A percentile compares a stretch with the other conserved stretches of the same genome.
Evolutionary conservation across 2,329 filamentous ascomycete genomes (phyloP).

Genomic region (Chrysoporthe austroafricana): DNA sequence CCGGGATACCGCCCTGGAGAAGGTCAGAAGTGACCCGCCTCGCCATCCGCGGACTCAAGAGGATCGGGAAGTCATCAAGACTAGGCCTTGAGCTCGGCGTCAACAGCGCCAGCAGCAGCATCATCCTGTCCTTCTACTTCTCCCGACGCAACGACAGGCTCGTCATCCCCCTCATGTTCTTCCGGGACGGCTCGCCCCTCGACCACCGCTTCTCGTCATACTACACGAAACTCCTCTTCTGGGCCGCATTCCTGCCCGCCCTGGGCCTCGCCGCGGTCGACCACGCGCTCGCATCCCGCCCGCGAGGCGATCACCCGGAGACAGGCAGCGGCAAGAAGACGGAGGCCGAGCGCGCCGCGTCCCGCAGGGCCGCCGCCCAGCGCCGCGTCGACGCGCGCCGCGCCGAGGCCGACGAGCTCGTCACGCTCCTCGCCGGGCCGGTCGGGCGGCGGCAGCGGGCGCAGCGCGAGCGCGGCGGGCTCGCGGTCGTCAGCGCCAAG

Average conservation of each 20-base stretch:
- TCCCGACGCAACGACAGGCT: constrained; percentile 45
- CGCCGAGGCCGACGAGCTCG: constrained; percentile 50
- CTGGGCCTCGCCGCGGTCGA: constrained; percentile 44
- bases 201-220: neutral
- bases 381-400: constrained; percentile 41
- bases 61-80: constrained; percentile 45
- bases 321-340: neutral
- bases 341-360: neutral
- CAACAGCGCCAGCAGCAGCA: constrained; percentile 42
- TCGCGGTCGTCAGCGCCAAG: constrained; percentile 55
- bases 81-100: constrained; percentile 51
- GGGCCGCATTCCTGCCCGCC: constrained; percentile 45
- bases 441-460: constrained; percentile 44
- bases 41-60: constrained; percentile 49
- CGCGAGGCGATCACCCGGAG: no score
- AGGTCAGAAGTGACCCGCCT: constrained; percentile 34
- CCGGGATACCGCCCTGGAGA: neutral
- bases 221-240: constrained; percentile 41
- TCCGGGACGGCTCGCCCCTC: constrained; percentile 10
- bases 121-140: constrained; percentile 53
- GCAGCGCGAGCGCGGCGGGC: constrained; percentile 42
- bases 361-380: constrained; percentile 29
- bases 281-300: constrained; percentile 30
- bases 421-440: constrained; percentile 45
- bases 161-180: constrained; percentile 45